Conservation (phyloP, 2,329 filamentous ascomycete genomes). For the Ceratocystis ficicola region DNA sequence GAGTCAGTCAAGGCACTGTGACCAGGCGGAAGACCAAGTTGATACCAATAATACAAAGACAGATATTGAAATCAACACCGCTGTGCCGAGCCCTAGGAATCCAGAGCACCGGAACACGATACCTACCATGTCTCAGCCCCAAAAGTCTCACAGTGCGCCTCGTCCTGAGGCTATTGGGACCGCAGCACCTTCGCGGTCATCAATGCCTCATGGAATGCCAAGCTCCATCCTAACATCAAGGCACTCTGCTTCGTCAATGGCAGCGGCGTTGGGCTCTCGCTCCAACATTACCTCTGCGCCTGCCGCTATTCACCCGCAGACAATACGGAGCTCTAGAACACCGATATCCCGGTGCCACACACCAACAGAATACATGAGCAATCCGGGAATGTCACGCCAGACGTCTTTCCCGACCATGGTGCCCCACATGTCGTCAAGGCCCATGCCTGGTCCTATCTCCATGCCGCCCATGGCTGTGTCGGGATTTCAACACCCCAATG, state of each 20-base stretch:
- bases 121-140: neutral
- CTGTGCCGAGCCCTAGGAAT: neutral
- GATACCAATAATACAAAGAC: neutral
- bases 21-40: neutral
- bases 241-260: neutral
- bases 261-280: neutral
- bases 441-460: neutral
- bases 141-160: neutral
- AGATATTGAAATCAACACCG: neutral
- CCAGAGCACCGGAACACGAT: constrained; percentile 5
- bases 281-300: neutral
- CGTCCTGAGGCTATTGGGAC: neutral
- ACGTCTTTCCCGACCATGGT: neutral
- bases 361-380: neutral
- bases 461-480: constrained; percentile 2
- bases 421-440: neutral
- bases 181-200: neutral
- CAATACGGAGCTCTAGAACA: neutral
- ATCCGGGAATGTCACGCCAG: neutral
- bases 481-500: neutral
- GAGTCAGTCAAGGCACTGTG: neutral
- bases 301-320: neutral
- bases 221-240: neutral
- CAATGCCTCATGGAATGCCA: constrained; percentile 2
- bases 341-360: neutral